Base-by-base conservation (phyloP, 1,284 basidiomycete genomes). In the Phellinidium pouzarii region DNA sequence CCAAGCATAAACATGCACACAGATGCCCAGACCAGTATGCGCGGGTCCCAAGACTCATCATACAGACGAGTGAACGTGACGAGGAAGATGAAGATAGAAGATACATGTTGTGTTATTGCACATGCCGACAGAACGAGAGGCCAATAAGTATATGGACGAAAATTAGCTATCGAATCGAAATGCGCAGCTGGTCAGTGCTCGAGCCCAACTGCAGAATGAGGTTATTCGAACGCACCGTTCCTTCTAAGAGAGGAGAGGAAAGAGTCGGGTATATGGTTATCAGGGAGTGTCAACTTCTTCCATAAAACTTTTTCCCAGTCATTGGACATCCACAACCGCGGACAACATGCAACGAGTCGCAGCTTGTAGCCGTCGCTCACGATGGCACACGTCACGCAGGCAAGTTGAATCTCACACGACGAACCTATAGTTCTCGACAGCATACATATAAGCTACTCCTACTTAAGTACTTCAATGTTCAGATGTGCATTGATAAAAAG, bases 271-370 rank as follows among this genome's bases (percentile, higher is more conserved):
- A 96, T 85, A 68, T 92, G 82, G 66, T 94, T 93, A 69, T 96
- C 94, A 12, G 88, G 82, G 64, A 78, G 88, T 4, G 78, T 72
- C 63, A 88, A 87, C 56, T 68, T 71, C 64, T 83, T 83, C 91
- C 92, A 96, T 17, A 97, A 78, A n/a, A 89, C 75, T 63, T 84
- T 88, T 64, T 85, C 80, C 89, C 91, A 95, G 20, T 50, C 59
- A 51, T 44, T 55, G 51, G 60, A 59, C 65, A 65, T 66, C 25
- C 58, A 57, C 47, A 37, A 25, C 20, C 12, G 43, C 23, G 31
- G 44, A 42, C 52, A 41, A 29, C 53, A 55, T 55, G 44, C 53
- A 48, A 37, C 4, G 36, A 6, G 47, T 17, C n/a, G 38, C 34
- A n/a, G n/a, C n/a, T n/a, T n/a, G n/a, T n/a, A n/a, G 29, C 19